Percentiles rank a stretch among this genome's conserved stretches.
phyloP scores from a whole-genome alignment of 2,329 filamentous ascomycete species.

The Orbilia ellipsospora region DNA sequence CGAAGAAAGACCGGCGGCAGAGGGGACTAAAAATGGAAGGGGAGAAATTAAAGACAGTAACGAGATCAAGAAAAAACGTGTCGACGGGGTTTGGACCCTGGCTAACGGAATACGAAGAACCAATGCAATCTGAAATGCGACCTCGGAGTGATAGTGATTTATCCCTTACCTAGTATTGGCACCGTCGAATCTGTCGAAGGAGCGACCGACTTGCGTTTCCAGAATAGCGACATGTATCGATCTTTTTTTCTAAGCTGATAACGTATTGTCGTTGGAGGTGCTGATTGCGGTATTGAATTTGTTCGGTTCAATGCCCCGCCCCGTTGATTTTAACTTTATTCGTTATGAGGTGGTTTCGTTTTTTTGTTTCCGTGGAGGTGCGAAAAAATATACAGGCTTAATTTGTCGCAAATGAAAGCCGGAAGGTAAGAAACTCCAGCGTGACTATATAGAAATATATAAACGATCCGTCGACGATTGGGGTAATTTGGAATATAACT shows the following conservation, averaged over 20 bases:
- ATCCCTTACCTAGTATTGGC: slow-evolving; percentile 48
- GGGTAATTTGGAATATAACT: background rate
- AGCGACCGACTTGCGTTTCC: slow-evolving; percentile 54
- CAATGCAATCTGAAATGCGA: slow-evolving; percentile 11
- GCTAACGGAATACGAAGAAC: slow-evolving; percentile 38
- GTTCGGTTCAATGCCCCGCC: background rate
- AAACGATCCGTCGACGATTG: slow-evolving; percentile 2
- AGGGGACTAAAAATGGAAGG: background rate
- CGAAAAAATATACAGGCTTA: background rate
- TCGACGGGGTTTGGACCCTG: slow-evolving; percentile 41
- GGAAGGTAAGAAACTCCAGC: background rate
- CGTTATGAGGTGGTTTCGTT: background rate
- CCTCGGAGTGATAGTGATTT: slow-evolving; percentile 10
- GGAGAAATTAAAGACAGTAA: background rate
- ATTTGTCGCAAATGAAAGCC: background rate
- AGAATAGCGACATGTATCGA: slow-evolving; percentile 45
- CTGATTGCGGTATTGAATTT: no score
- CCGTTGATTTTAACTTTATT: background rate
- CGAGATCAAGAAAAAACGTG: slow-evolving; percentile 14
- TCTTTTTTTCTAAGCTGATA: background rate
- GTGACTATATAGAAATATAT: background rate
- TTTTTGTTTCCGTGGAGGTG: background rate
- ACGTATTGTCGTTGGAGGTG: no score
- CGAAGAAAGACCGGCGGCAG: background rate
- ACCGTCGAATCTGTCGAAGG: slow-evolving; percentile 54